Evolutionary conservation across 2,329 filamentous ascomycete species (phyloP).

Genomic region (Cladosporium sp.): DNA sequence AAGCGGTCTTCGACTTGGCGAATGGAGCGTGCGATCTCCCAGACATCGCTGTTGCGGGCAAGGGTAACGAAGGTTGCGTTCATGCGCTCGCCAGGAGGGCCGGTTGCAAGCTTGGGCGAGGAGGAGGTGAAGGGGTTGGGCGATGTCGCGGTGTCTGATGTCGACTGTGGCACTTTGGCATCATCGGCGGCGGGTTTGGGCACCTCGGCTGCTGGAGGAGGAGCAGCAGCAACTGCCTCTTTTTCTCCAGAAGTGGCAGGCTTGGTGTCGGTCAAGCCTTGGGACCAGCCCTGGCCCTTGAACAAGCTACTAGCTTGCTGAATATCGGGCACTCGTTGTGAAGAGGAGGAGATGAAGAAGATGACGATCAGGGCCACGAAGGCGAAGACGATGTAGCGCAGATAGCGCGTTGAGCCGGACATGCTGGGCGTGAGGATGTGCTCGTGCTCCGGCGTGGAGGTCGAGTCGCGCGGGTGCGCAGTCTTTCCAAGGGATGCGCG

Average conservation of each 20-base stretch:
- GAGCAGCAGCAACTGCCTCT: not conserved
- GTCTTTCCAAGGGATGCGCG: slow-evolving; percentile 4
- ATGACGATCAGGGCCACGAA: slow-evolving; percentile 76
- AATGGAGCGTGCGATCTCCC: slow-evolving; percentile 95
- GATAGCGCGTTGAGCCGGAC: slow-evolving; percentile 67
- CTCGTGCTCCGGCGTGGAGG: not conserved
- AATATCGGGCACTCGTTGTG: slow-evolving; percentile 32
- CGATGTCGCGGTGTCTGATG: slow-evolving; percentile 21
- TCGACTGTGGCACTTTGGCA: not conserved
- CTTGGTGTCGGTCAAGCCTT: not conserved
- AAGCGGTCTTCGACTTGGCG: slow-evolving; percentile 96
- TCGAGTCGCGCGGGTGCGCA: slow-evolving; percentile 4
- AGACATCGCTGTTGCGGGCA: slow-evolving; percentile 86
- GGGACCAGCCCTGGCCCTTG: slow-evolving; percentile 27
- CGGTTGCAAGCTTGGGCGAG: slow-evolving; percentile 30
- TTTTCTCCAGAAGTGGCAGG: not conserved
- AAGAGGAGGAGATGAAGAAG: slow-evolving; percentile 73
- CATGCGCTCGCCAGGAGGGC: slow-evolving; percentile 68
- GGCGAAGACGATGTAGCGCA: slow-evolving; percentile 71
- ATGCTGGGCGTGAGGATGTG: slow-evolving; percentile 43
- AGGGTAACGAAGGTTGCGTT: slow-evolving; percentile 98
- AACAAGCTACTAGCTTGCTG: slow-evolving; percentile 25
- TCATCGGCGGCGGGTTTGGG: not conserved
- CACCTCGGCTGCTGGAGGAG: not conserved
- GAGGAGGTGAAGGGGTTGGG: slow-evolving; percentile 27